These are phyloP conservation scores for Yamadazyma conglobata DNA, from an alignment of 1,139 yeast species.

Conservation along the genomic window DNA sequence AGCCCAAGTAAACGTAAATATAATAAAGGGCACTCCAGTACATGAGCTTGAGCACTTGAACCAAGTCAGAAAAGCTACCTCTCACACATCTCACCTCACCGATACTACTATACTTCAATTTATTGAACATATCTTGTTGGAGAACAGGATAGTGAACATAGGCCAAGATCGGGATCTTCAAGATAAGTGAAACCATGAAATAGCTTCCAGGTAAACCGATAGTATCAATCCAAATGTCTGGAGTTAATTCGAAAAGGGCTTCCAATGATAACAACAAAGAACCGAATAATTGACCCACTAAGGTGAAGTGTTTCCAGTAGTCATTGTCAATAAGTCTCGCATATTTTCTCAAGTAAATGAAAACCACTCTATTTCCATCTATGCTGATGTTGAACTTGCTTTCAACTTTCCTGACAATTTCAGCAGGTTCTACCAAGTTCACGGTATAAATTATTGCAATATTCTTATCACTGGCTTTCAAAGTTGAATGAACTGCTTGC, in stretches of 20 bases:
- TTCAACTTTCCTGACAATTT: slow-evolving; percentile 56
- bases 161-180: slow-evolving; percentile 72
- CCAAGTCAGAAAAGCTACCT: slow-evolving; percentile 18
- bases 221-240: slow-evolving; percentile 93
- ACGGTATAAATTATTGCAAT: slow-evolving; percentile 80
- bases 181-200: slow-evolving; percentile 44
- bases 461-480: slow-evolving; percentile 46
- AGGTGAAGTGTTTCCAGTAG: slow-evolving; percentile 77
- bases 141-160: slow-evolving; percentile 94
- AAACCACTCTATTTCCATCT: slow-evolving; percentile 57
- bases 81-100: slow-evolving; percentile 15
- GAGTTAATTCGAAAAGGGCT: slow-evolving; percentile 66
- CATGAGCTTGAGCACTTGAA: slow-evolving; percentile 42
- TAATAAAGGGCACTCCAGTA: slow-evolving; percentile 72
- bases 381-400: slow-evolving; percentile 62
- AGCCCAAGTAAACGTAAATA: slow-evolving; percentile 65
- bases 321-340: slow-evolving; percentile 59
- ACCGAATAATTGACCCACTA: slow-evolving; percentile 86
- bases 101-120: slow-evolving; percentile 40
- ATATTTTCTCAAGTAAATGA: slow-evolving; percentile 65
- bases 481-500: slow-evolving; percentile 83
- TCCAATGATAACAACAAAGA: slow-evolving; percentile 65
- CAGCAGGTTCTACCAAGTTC: slow-evolving; percentile 49
- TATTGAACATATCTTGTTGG: slow-evolving; percentile 78
- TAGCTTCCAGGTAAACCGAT: slow-evolving; percentile 91